Evolutionary conservation across 805 yeast genomes (phyloP), one percentile per base, ranked within the genome.

Genomic region (Ascoidea tarda): DNA sequence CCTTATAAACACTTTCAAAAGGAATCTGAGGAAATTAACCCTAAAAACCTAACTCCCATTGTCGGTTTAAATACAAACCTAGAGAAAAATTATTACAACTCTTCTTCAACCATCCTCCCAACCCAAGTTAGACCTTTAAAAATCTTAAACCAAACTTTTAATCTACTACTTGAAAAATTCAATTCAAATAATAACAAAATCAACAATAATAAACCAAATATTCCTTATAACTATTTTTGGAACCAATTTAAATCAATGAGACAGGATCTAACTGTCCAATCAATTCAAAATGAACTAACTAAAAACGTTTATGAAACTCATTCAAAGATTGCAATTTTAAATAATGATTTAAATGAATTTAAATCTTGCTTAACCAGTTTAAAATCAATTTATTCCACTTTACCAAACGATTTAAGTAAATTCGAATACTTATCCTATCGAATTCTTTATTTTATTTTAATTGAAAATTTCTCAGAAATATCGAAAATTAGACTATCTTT

Each of bases 81-180:
- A 31, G 96, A 89, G 59, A 93, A 91, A 65, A 71, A 78, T 48
- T 91, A 89, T 63, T 68, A 88, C 31, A 74, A 98, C 55, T 69
- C 93, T 55, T 93, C 99, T 0, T 86, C 96, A 1, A 96, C 83
- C 51, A 96, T 98, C 0, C 86, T 87, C 57, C 96, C 97, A 0
- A 76, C 78, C 2, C 68, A 74, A 32, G 96, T 91, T 1, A 73
- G 99, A 49, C 97, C 98, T 0, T 69, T 78, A 48, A 63, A 61
- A 1, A 71, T 88, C 1, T 67, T 91, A 53, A 72, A 75, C 55
- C 73, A 76, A 59, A 75, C 96, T 2, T 67, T 83, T 47, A 69
- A 70, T 28, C 63, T 72, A 49, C 72, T 91, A 6, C 65, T 78
- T 56, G 62, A 67, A 6, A 83, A 82, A 60, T 81, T 79, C 58